These are phyloP conservation scores for Ramaria sp. DNA, from an alignment of 768 basidiomycete species.

Conservation along the genomic window DNA sequence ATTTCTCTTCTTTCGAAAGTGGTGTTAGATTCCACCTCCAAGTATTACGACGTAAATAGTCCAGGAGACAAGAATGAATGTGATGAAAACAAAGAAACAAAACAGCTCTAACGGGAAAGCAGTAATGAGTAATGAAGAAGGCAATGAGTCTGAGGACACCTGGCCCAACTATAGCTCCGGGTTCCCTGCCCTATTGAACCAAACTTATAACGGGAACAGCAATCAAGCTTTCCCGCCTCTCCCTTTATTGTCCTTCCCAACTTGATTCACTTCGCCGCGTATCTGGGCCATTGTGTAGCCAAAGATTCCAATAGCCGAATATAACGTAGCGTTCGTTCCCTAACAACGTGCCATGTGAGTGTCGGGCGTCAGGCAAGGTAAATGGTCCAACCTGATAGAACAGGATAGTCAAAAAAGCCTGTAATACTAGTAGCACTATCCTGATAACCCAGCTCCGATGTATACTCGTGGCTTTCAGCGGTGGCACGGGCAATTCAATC, in stretches of 20 bases:
- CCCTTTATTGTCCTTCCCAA: conserved; percentile 52
- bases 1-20: too few relatives aligned
- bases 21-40: too few relatives aligned
- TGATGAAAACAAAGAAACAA: not conserved
- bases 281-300: conserved; percentile 59
- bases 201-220: not conserved
- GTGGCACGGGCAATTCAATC: conserved; percentile 63
- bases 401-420: conserved; percentile 50
- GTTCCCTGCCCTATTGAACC: not conserved
- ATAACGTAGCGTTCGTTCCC: conserved; percentile 80
- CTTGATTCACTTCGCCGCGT: conserved; percentile 60
- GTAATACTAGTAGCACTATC: conserved; percentile 52
- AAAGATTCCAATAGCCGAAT: conserved; percentile 59
- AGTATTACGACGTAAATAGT: too few relatives aligned
- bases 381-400: conserved; percentile 61
- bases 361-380: not conserved
- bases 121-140: conserved; percentile 7
- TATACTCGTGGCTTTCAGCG: conserved; percentile 39
- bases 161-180: not conserved
- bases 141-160: conserved; percentile 9
- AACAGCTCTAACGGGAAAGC: conserved; percentile 1
- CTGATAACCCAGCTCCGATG: conserved; percentile 58
- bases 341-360: conserved; percentile 19
- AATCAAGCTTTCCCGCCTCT: conserved; percentile 45
- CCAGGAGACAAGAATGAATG: too few relatives aligned